Conservation (phyloP, 1,284 basidiomycete species). For the Heterobasidion irregulare region DNA sequence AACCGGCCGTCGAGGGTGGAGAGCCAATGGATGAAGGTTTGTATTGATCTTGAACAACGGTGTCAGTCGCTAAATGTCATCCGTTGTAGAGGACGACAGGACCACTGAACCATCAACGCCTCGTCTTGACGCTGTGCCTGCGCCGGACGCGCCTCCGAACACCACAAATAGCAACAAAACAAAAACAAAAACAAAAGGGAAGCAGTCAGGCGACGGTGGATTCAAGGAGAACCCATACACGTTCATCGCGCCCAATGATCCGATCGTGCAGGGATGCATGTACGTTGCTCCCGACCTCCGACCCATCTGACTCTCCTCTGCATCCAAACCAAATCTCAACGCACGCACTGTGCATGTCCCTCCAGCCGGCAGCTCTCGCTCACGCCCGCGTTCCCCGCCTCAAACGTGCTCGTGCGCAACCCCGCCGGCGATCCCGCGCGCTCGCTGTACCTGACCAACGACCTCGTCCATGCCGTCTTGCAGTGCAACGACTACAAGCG, state of each 20-base stretch:
- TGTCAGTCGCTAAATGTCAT: neutral
- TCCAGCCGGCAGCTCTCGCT: conserved; percentile 70
- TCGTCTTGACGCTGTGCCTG: neutral
- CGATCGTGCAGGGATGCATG: conserved; percentile 65
- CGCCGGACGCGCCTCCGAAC: conserved; percentile 4
- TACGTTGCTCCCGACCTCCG: conserved; percentile 25
- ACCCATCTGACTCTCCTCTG: neutral
- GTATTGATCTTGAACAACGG: neutral
- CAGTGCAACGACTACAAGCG: conserved; percentile 79
- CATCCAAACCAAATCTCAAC: neutral
- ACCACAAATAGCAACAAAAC: conserved; percentile 4
- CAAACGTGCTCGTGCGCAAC: conserved; percentile 84
- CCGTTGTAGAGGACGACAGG: neutral
- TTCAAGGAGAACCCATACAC: conserved; percentile 93
- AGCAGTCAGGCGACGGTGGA: conserved; percentile 30
- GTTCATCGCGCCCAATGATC: conserved; percentile 67
- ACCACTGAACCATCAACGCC: conserved; percentile 1
- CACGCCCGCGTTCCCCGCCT: conserved; percentile 63
- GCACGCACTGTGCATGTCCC: neutral
- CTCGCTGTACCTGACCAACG: conserved; percentile 86
- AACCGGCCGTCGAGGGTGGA: conserved; percentile 6
- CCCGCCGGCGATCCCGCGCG: conserved; percentile 72
- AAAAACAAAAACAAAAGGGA: conserved; percentile 16
- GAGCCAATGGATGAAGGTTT: conserved; percentile 13
- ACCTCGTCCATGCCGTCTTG: conserved; percentile 75